phyloP scores from a whole-genome alignment of 176 grass and related monocot species.

The Triticum timopheevii region DNA sequence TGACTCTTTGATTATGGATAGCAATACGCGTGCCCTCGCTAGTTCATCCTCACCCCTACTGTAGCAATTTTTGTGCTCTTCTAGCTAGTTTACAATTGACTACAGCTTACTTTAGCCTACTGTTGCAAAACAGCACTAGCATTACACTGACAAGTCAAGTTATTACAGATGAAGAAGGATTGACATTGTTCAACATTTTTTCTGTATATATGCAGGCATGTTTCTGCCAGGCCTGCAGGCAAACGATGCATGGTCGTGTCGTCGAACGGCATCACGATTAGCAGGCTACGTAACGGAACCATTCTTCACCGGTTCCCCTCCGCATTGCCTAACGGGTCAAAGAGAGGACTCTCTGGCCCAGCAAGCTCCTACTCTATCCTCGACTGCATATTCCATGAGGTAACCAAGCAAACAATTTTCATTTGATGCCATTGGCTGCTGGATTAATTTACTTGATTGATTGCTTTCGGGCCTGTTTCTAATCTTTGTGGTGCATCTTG shows the following conservation, averaged over 20 bases:
- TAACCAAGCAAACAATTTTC: conserved; percentile 8
- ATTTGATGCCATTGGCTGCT: not conserved
- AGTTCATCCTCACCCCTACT: not conserved
- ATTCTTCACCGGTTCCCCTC: conserved; percentile 92
- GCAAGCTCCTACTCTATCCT: conserved; percentile 87
- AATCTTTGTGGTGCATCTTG: not conserved
- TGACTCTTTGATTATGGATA: not conserved
- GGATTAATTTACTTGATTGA: not conserved
- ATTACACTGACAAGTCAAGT: not conserved
- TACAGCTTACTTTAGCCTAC: not conserved
- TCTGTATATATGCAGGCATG: conserved; percentile 60
- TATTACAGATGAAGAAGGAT: not conserved
- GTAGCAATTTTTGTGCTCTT: not conserved
- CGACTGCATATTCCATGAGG: conserved; percentile 98
- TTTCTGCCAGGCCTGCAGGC: conserved; percentile 76
- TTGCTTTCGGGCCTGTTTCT: not conserved
- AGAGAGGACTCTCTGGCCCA: conserved; percentile 68
- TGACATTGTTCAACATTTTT: not conserved
- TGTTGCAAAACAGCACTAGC: not conserved
- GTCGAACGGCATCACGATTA: conserved; percentile 70
- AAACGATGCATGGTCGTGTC: conserved; percentile 88
- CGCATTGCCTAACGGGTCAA: conserved; percentile 79
- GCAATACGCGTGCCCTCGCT: not conserved
- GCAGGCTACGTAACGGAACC: conserved; percentile 78
- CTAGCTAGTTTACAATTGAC: not conserved